Conservation (phyloP, 176 grass and related monocot species). For the Bromus sterilis region DNA sequence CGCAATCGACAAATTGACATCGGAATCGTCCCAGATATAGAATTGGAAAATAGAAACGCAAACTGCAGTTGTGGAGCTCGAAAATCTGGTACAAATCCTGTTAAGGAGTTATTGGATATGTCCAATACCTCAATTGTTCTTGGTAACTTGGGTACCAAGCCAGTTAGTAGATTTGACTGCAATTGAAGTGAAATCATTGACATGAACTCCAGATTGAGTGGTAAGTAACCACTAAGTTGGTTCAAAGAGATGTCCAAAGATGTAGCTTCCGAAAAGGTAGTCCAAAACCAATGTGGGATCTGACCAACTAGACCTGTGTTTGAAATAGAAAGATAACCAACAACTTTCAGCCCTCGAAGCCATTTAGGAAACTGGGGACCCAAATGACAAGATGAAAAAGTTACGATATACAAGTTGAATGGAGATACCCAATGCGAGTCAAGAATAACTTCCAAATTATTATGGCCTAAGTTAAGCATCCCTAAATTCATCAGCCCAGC, state of each 20-base stretch:
- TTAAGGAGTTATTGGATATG: neutral
- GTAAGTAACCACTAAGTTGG: neutral
- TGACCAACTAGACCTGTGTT: neutral
- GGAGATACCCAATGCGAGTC: constrained; percentile 15
- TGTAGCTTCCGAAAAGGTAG: neutral
- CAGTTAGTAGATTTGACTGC: neutral
- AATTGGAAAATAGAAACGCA: neutral
- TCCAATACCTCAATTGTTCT: neutral
- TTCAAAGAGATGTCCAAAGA: neutral
- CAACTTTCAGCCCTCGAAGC: no score
- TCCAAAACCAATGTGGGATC: constrained; percentile 30
- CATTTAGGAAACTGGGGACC: neutral
- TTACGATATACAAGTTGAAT: neutral
- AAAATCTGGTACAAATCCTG: neutral
- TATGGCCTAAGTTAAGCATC: neutral
- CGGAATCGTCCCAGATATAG: neutral
- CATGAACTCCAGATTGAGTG: neutral
- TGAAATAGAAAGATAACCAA: neutral
- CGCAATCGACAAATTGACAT: neutral
- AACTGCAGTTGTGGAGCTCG: neutral
- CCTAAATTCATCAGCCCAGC: neutral
- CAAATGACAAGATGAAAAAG: neutral
- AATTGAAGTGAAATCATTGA: neutral
- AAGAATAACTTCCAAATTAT: neutral
- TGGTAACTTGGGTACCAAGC: neutral